Evolutionary conservation across 352 stramenopile genomes (phyloP).

Genomic region (Phytophthora ohioensis): DNA sequence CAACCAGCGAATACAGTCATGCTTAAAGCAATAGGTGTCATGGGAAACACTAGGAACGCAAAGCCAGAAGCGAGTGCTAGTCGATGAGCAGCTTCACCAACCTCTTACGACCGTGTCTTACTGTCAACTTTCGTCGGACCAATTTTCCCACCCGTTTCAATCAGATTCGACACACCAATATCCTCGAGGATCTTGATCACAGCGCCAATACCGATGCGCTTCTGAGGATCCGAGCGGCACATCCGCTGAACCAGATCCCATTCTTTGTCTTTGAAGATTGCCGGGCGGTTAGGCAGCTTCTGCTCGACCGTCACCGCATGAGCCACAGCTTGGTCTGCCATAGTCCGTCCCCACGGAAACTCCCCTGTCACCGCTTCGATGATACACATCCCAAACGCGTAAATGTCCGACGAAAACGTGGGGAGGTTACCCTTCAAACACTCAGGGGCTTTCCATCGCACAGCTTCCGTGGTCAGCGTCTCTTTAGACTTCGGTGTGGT

Average conservation of each 20-base stretch:
- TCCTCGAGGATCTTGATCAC: constrained; percentile 46
- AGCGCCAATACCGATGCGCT: constrained; percentile 37
- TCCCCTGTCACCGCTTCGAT: constrained; percentile 41
- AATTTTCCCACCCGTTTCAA: constrained; percentile 25
- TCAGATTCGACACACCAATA: constrained; percentile 33
- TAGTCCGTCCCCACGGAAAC: constrained; percentile 26
- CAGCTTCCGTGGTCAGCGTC: constrained; percentile 18
- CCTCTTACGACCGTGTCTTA: neutral
- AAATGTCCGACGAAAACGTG: constrained; percentile 42
- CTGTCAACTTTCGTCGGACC: constrained; percentile 7
- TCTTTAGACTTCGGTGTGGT: constrained; percentile 22
- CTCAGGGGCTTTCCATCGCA: constrained; percentile 43
- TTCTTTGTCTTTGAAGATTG: constrained; percentile 32
- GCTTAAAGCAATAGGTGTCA: constrained; percentile 6
- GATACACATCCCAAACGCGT: constrained; percentile 52
- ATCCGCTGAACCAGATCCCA: constrained; percentile 41
- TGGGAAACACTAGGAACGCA: constrained; percentile 1
- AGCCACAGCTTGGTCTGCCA: constrained; percentile 16
- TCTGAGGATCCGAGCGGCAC: constrained; percentile 30
- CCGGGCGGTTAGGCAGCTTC: constrained; percentile 24
- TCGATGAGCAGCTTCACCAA: too few species aligned
- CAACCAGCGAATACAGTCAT: constrained; percentile 15
- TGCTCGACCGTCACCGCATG: constrained; percentile 22
- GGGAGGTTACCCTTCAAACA: constrained; percentile 25
- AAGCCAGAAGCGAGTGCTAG: too few species aligned